Conservation (phyloP, 2,329 filamentous ascomycete genomes). For the Fusarium nelsonii region DNA sequence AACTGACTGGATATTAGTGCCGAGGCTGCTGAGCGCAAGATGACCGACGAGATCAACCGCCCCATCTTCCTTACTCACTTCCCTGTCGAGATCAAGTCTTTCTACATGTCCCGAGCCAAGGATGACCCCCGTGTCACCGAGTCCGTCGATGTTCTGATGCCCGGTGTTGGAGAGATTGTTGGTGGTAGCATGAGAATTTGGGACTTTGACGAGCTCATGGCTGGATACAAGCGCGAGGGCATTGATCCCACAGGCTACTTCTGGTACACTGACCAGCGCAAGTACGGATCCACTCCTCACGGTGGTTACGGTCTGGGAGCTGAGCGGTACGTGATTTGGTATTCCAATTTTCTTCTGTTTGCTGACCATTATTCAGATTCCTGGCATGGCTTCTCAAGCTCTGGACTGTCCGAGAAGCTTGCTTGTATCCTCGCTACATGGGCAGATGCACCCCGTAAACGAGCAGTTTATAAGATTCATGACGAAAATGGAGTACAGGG, state of each 20-base stretch:
- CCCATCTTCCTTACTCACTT: constrained; percentile 98
- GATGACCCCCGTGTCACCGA: constrained; percentile 88
- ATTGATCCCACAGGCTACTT: constrained; percentile 90
- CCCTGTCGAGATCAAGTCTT: constrained; percentile 96
- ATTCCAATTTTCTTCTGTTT: not conserved
- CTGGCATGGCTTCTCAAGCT: constrained; percentile 74
- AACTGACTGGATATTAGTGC: constrained; percentile 58
- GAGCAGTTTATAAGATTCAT: constrained; percentile 21
- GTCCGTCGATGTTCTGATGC: constrained; percentile 88
- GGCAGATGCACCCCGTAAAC: constrained; percentile 79
- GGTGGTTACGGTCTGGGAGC: constrained; percentile 93
- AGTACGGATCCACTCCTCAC: constrained; percentile 91
- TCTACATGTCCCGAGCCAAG: constrained; percentile 96
- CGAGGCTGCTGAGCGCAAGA: constrained; percentile 93
- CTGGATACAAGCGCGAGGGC: constrained; percentile 86
- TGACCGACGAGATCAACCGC: constrained; percentile 96
- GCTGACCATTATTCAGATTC: constrained; percentile 52
- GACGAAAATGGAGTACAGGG: constrained; percentile 35
- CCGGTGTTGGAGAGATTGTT: constrained; percentile 96
- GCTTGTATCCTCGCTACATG: constrained; percentile 85
- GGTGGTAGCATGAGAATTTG: constrained; percentile 97
- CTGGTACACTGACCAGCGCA: constrained; percentile 98
- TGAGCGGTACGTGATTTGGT: constrained; percentile 67
- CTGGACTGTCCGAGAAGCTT: constrained; percentile 74
- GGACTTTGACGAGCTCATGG: constrained; percentile 88